Evolutionary conservation across 164 flowering plant species (phyloP).

Genomic region (Stephania cephalantha): DNA sequence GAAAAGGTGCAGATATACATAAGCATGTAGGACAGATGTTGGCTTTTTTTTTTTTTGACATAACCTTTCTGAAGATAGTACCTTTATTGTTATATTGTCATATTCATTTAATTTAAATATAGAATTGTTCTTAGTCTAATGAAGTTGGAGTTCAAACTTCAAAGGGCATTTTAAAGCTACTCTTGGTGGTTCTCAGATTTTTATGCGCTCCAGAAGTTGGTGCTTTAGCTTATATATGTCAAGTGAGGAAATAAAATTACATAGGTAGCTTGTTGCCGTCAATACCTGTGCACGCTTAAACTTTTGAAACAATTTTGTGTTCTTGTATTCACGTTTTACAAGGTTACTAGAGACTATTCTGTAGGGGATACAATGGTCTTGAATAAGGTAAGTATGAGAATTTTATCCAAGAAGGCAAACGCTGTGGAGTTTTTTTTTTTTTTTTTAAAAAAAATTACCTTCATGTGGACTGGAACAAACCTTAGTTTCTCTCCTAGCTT

Average conservation of each 20-base stretch:
- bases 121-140: background rate
- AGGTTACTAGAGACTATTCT: too few species aligned
- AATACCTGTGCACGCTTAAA: background rate
- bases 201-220: background rate
- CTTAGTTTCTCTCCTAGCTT: background rate
- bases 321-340: background rate
- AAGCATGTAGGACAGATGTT: background rate
- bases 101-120: background rate
- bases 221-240: background rate
- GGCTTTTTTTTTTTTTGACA: background rate
- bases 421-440: too few species aligned
- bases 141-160: background rate
- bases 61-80: background rate
- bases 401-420: too few species aligned
- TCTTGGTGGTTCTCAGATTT: background rate
- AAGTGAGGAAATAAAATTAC: background rate
- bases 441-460: background rate
- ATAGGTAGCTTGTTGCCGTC: background rate
- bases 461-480: background rate
- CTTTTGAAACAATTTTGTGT: background rate
- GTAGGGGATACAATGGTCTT: too few species aligned
- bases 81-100: background rate
- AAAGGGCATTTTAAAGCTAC: background rate
- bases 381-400: too few species aligned
- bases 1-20: too few species aligned